phyloP scores from a whole-genome alignment of 306 rosid species.

The Alnus rubra region DNA sequence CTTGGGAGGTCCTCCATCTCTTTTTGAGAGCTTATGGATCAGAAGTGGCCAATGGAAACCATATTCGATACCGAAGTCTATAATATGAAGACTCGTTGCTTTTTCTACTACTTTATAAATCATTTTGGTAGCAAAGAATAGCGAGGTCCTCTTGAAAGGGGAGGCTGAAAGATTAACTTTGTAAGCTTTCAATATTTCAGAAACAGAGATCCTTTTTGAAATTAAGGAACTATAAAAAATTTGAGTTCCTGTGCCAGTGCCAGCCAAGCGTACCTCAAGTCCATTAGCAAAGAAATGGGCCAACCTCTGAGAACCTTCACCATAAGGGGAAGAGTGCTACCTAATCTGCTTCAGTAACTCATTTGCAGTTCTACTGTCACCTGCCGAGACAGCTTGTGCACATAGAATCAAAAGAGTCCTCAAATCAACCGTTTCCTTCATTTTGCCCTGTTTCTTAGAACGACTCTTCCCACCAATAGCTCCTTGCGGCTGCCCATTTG shows the following conservation, averaged over 20 bases:
- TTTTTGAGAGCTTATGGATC: constrained; percentile 50
- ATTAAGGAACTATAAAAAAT: constrained; percentile 32
- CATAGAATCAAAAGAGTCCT: constrained; percentile 55
- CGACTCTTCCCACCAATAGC: constrained; percentile 33
- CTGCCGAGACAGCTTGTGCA: constrained; percentile 64
- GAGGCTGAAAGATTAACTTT: constrained; percentile 45
- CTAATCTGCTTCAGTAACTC: constrained; percentile 72
- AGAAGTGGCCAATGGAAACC: too few species aligned
- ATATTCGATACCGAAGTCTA: too few species aligned
- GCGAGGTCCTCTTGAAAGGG: constrained; percentile 62
- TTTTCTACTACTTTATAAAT: constrained; percentile 48
- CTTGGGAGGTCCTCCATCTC: constrained; percentile 74
- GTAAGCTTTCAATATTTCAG: constrained; percentile 53
- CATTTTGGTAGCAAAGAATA: constrained; percentile 50
- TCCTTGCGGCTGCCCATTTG: constrained; percentile 27
- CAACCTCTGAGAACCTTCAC: constrained; percentile 62
- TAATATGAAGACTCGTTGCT: constrained; percentile 56
- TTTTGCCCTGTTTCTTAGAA: constrained; percentile 42
- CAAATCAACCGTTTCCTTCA: constrained; percentile 57
- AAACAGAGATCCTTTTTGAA: constrained; percentile 41
- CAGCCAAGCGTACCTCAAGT: constrained; percentile 71
- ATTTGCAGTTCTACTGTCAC: constrained; percentile 53
- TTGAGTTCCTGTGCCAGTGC: constrained; percentile 45
- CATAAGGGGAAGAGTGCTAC: constrained; percentile 54
- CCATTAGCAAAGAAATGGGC: constrained; percentile 63